These are phyloP conservation scores for Rhodocollybia butyracea DNA, from an alignment of 768 basidiomycete species.

Conservation along the genomic window DNA sequence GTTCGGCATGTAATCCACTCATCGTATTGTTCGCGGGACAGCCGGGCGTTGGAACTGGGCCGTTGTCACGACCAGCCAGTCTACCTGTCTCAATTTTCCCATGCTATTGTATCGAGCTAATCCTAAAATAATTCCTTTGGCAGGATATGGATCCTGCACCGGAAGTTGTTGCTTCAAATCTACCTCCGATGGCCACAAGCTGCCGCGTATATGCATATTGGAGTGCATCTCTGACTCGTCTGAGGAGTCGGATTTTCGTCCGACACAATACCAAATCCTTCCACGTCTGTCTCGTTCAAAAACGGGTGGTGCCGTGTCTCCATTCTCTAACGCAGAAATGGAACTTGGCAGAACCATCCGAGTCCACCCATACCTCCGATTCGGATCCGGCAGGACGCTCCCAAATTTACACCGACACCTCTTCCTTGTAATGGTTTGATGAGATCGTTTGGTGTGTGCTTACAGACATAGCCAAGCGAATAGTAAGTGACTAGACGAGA, in stretches of 20 bases:
- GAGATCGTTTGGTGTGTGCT: conserved; percentile 11
- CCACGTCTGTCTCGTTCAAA: conserved; percentile 6
- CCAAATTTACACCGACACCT: neutral
- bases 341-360: neutral
- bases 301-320: conserved; percentile 1
- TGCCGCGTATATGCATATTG: conserved; percentile 7
- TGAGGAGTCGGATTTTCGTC: conserved; percentile 5
- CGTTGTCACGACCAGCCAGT: neutral
- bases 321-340: neutral
- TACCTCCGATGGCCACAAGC: conserved; percentile 13
- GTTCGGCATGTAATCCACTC: conserved; percentile 9
- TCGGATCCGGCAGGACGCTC: neutral
- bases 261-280: conserved; percentile 6
- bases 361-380: neutral
- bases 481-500: conserved; percentile 7
- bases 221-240: conserved; percentile 2
- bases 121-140: neutral
- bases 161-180: conserved; percentile 9
- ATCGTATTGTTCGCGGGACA: neutral
- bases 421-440: conserved; percentile 1
- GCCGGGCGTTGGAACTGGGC: too few species aligned
- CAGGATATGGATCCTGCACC: conserved; percentile 8
- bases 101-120: neutral
- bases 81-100: neutral
- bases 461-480: conserved; percentile 7